phyloP scores from a whole-genome alignment of 805 yeast species.

The Candida khao-thaluensis region DNA sequence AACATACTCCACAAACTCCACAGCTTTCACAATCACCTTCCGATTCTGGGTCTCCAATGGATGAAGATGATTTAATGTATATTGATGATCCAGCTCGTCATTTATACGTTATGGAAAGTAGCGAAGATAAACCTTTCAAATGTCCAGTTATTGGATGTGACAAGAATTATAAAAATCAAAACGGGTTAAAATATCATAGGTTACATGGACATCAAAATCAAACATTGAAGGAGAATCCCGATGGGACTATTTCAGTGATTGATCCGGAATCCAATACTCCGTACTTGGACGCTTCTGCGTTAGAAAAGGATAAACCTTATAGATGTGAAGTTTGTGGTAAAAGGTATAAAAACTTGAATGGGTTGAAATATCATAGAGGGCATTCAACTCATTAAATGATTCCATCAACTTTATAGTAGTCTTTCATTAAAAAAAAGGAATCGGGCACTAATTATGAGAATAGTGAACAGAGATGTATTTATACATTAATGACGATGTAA shows the following conservation, averaged over 20 bases:
- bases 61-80: slow-evolving; percentile 65
- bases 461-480: background rate
- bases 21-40: slow-evolving; percentile 18
- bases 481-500: slow-evolving; percentile 5
- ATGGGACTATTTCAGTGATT: slow-evolving; percentile 87
- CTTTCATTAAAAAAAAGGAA: background rate
- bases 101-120: slow-evolving; percentile 85
- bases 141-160: slow-evolving; percentile 99
- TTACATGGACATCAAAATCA: slow-evolving; percentile 97
- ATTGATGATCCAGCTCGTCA: slow-evolving; percentile 97
- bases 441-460: too few relatives aligned
- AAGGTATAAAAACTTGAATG: slow-evolving; percentile 92
- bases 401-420: slow-evolving; percentile 2
- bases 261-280: slow-evolving; percentile 90
- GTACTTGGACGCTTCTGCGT: slow-evolving; percentile 87
- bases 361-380: slow-evolving; percentile 94
- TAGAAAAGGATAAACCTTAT: slow-evolving; percentile 97
- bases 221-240: slow-evolving; percentile 83
- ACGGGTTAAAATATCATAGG: slow-evolving; percentile 93
- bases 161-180: slow-evolving; percentile 95
- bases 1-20: slow-evolving; percentile 16
- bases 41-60: slow-evolving; percentile 33
- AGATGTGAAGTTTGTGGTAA: slow-evolving; percentile 98
- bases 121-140: slow-evolving; percentile 90
- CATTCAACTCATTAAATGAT: slow-evolving; percentile 83